These are phyloP conservation scores for Diospyros kaki DNA, from an alignment of 148 eudicot species.

Conservation along the genomic window DNA sequence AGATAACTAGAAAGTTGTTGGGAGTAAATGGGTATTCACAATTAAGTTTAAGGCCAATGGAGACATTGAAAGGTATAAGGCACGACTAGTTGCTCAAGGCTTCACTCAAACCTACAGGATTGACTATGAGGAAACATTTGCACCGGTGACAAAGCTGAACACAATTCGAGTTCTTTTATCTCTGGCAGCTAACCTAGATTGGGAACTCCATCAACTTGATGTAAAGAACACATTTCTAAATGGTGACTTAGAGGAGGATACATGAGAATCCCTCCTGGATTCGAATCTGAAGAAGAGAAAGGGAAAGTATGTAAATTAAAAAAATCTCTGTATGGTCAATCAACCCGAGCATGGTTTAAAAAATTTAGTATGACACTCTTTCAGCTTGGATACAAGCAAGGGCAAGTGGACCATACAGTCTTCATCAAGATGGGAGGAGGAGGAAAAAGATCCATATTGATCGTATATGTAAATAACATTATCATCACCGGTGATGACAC, in stretches of 20 bases:
- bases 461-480: constrained; percentile 5
- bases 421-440: neutral
- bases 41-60: constrained; percentile 2
- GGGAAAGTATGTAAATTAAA: neutral
- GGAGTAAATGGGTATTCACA: constrained; percentile 11
- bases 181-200: neutral
- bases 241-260: constrained; percentile 11
- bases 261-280: constrained; percentile 4
- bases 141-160: neutral
- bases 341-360: constrained; percentile 8
- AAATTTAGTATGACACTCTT: neutral
- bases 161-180: constrained; percentile 1
- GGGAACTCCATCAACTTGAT: constrained; percentile 2
- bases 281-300: neutral
- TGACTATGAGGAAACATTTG: constrained; percentile 1
- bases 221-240: constrained; percentile 5
- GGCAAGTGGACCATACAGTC: constrained; percentile 5
- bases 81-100: constrained; percentile 4
- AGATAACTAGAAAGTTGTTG: neutral
- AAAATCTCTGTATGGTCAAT: neutral
- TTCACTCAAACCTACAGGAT: constrained; percentile 2
- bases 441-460: neutral
- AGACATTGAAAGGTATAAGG: neutral
- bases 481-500: neutral
- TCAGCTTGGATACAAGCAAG: neutral